These are phyloP conservation scores for Rosa lucieae DNA, from an alignment of 306 rosid genomes.

Conservation along the genomic window DNA sequence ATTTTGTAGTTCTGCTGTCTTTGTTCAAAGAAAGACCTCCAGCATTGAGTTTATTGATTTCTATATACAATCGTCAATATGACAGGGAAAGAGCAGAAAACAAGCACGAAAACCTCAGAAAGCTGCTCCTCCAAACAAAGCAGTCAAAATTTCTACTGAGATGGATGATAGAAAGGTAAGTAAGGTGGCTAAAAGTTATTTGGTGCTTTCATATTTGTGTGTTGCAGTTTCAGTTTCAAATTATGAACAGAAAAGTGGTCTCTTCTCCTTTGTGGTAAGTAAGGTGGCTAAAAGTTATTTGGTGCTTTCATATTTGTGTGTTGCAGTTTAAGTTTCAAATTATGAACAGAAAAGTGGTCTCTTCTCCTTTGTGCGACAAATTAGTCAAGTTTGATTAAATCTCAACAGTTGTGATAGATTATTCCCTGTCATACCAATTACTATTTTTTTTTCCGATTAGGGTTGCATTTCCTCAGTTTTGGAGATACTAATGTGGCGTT, in stretches of 20 bases:
- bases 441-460: not conserved
- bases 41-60: not conserved
- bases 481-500: not conserved
- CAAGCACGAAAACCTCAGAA: slow-evolving; percentile 6
- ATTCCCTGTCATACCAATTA: not conserved
- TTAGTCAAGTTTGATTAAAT: not conserved
- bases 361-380: not conserved
- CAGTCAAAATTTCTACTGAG: slow-evolving; percentile 5
- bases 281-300: not conserved
- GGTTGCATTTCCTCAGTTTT: not conserved
- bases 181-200: not conserved
- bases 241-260: no score
- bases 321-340: not conserved
- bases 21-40: not conserved
- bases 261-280: not conserved
- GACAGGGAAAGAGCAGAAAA: slow-evolving; percentile 25
- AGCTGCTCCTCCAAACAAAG: slow-evolving; percentile 5
- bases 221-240: not conserved
- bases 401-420: not conserved
- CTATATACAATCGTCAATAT: not conserved
- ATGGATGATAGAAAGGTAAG: slow-evolving; percentile 2
- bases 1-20: not conserved
- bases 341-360: not conserved
- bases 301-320: no score
- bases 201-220: not conserved